These are phyloP conservation scores for Corynascus novoguineensis DNA, from an alignment of 495 filamentous ascomycete species.

Conservation along the genomic window DNA sequence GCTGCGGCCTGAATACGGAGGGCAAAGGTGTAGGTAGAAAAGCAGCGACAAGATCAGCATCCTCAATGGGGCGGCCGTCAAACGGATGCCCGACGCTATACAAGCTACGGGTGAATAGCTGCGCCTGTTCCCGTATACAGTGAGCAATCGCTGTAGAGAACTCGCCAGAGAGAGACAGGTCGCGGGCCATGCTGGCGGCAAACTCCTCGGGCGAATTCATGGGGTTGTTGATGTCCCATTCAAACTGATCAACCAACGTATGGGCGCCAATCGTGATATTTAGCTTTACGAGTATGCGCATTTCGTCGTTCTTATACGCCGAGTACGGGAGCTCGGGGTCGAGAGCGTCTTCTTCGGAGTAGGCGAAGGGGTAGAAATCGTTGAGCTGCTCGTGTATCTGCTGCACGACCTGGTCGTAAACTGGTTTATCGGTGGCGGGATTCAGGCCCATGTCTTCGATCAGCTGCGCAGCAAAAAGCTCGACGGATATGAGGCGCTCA, in stretches of 20 bases:
- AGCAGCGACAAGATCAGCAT: slow-evolving; percentile 75
- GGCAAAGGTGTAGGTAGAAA: slow-evolving; percentile 82
- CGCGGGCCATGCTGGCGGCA: slow-evolving; percentile 77
- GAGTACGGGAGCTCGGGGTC: slow-evolving; percentile 86
- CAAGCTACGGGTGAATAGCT: slow-evolving; percentile 87
- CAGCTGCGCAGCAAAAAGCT: slow-evolving; percentile 79
- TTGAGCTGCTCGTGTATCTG: slow-evolving; percentile 85
- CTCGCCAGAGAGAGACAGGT: slow-evolving; percentile 89
- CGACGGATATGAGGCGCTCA: slow-evolving; percentile 71
- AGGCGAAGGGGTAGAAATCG: slow-evolving; percentile 88
- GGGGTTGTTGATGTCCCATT: slow-evolving; percentile 97
- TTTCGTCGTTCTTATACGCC: slow-evolving; percentile 97
- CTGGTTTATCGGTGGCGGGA: slow-evolving; percentile 56
- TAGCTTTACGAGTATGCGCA: slow-evolving; percentile 90
- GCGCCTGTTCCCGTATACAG: slow-evolving; percentile 90
- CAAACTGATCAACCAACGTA: slow-evolving; percentile 93
- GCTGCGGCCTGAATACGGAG: slow-evolving; percentile 78
- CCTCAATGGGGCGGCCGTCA: slow-evolving; percentile 88
- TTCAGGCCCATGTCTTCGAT: slow-evolving; percentile 83
- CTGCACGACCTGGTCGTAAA: slow-evolving; percentile 70
- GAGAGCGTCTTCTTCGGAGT: slow-evolving; percentile 81
- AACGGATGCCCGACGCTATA: slow-evolving; percentile 92
- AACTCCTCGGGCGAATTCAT: slow-evolving; percentile 92
- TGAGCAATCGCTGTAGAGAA: slow-evolving; percentile 97
- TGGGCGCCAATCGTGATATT: slow-evolving; percentile 97